Conservation (phyloP, 1,284 basidiomycete genomes). For the Ceratobasidium sp. region DNA sequence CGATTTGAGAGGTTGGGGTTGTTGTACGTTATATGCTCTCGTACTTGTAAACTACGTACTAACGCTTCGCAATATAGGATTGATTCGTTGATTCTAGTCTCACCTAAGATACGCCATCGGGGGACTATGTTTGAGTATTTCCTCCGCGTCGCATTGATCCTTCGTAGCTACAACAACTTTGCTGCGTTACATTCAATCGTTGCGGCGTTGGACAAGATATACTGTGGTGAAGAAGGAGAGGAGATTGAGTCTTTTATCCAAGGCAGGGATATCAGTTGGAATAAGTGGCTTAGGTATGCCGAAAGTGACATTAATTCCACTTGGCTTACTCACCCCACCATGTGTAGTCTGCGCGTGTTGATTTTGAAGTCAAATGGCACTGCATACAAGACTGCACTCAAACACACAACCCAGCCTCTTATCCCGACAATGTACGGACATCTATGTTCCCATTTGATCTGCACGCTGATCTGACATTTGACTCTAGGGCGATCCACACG, state of each 20-base stretch:
- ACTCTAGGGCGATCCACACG: conserved; percentile 73
- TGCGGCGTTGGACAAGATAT: conserved; percentile 80
- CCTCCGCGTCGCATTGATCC: conserved; percentile 74
- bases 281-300: conserved; percentile 62
- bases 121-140: conserved; percentile 71
- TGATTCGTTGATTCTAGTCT: conserved; percentile 74
- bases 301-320: neutral
- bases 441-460: neutral
- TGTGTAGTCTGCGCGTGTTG: conserved; percentile 71
- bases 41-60: conserved; percentile 8
- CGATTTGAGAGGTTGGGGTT: conserved; percentile 75
- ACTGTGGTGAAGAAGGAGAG: conserved; percentile 65
- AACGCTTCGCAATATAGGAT: conserved; percentile 57
- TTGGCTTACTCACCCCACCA: neutral
- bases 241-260: conserved; percentile 69
- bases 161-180: conserved; percentile 66
- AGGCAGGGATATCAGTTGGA: conserved; percentile 63
- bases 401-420: conserved; percentile 76
- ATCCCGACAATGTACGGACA: conserved; percentile 75
- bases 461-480: conserved; percentile 36
- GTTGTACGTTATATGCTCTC: conserved; percentile 61
- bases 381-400: conserved; percentile 75
- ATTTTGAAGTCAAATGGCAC: conserved; percentile 70
- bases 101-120: conserved; percentile 68
- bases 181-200: conserved; percentile 78